These are phyloP conservation scores for Raddia distichophylla DNA, from an alignment of 176 grass and related monocot species.

Conservation along the genomic window DNA sequence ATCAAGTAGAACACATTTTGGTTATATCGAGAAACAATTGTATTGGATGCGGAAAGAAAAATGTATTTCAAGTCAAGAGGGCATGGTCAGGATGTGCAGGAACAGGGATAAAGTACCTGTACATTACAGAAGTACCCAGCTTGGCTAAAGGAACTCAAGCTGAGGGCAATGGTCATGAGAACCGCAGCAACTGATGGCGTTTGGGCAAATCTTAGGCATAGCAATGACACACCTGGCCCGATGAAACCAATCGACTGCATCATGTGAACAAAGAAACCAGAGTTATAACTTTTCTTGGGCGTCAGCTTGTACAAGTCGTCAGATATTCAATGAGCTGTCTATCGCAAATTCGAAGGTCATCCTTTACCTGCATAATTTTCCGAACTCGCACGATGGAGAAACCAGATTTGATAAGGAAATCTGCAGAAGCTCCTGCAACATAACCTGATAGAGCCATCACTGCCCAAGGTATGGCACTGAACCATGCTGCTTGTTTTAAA, in stretches of 20 bases:
- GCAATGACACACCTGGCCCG: conserved; percentile 66
- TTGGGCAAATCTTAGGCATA: conserved; percentile 81
- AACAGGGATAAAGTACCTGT: conserved; percentile 59
- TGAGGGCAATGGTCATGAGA: conserved; percentile 79
- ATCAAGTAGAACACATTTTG: conserved; percentile 29
- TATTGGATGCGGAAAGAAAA: not conserved
- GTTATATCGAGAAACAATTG: not conserved
- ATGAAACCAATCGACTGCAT: conserved; percentile 92
- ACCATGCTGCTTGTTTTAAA: conserved; percentile 98
- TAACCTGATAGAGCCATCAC: conserved; percentile 96
- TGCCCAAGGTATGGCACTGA: conserved; percentile 94
- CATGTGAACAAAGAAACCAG: conserved; percentile 28
- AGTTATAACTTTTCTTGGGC: conserved; percentile 4
- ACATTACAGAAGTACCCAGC: conserved; percentile 93
- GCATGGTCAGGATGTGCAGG: conserved; percentile 18
- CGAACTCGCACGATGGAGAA: conserved; percentile 49
- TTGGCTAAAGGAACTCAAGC: conserved; percentile 92
- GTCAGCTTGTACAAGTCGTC: conserved; percentile 11
- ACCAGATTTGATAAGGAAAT: conserved; percentile 87
- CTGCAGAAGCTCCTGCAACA: conserved; percentile 83
- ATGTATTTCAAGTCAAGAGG: conserved; percentile 3
- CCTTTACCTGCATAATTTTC: conserved; percentile 88
- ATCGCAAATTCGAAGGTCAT: not conserved
- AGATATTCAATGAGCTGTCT: not conserved
- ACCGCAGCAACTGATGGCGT: conserved; percentile 67